These are phyloP conservation scores for Chaetomium olivaceum DNA, from an alignment of 2,329 filamentous ascomycete species.

Conservation along the genomic window DNA sequence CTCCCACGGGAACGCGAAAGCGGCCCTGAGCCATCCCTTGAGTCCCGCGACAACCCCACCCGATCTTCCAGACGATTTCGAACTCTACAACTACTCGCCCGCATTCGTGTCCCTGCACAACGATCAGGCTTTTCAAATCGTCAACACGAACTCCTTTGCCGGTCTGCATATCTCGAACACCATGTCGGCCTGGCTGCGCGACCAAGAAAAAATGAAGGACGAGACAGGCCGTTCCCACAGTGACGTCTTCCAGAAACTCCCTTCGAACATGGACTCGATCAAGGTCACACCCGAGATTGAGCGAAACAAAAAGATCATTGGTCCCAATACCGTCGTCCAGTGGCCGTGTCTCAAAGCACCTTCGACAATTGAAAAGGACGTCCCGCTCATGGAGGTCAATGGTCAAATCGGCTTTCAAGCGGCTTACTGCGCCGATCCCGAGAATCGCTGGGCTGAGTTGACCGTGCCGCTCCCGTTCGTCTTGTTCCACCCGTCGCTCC, in stretches of 20 bases:
- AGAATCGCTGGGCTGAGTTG: conserved; percentile 68
- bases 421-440: conserved; percentile 66
- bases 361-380: conserved; percentile 56
- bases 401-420: conserved; percentile 73
- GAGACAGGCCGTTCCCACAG: conserved; percentile 65
- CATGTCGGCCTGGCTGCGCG: conserved; percentile 75
- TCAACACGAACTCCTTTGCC: conserved; percentile 74
- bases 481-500: conserved; percentile 84
- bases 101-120: conserved; percentile 77
- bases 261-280: conserved; percentile 46
- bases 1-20: conserved; percentile 62
- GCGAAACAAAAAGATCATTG: conserved; percentile 51
- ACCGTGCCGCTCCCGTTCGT: conserved; percentile 70
- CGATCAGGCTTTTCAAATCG: conserved; percentile 57
- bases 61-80: conserved; percentile 62
- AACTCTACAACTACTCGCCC: conserved; percentile 68
- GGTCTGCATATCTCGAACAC: conserved; percentile 73
- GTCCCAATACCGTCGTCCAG: conserved; percentile 59
- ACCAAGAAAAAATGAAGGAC: conserved; percentile 66
- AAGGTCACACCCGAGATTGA: conserved; percentile 51
- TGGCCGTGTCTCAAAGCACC: conserved; percentile 67
- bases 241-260: conserved; percentile 67
- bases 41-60: conserved; percentile 78
- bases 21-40: conserved; percentile 58
- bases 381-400: conserved; percentile 70